Evolutionary conservation across 345 rosid genomes (phyloP).

Genomic region (thale cress (Arabidopsis thaliana)): TAIR10.1 NC_003070.9:27284501-27285000

Average conservation of each 20-base stretch:
- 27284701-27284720: slow-evolving; percentile 93
- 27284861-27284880: slow-evolving; percentile 77
- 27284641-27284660: slow-evolving; percentile 93
- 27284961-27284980: slow-evolving; percentile 76
- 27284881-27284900: slow-evolving; percentile 95
- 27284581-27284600: slow-evolving; percentile 69
- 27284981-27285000: slow-evolving; percentile 90
- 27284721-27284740: slow-evolving; percentile 71
- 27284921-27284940: slow-evolving; percentile 95
- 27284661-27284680: slow-evolving; percentile 86
- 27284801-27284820: slow-evolving; percentile 85
- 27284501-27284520: slow-evolving; percentile 91
- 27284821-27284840: slow-evolving; percentile 94
- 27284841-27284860: slow-evolving; percentile 88
- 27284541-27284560: slow-evolving; percentile 83
- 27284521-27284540: slow-evolving; percentile 76
- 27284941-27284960: slow-evolving; percentile 93
- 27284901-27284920: slow-evolving; percentile 95
- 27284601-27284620: slow-evolving; percentile 94
- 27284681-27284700: slow-evolving; percentile 93
- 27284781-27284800: slow-evolving; percentile 85
- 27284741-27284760: slow-evolving; percentile 84
- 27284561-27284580: slow-evolving; percentile 80
- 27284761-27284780: slow-evolving; percentile 76
- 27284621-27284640: slow-evolving; percentile 88